These are phyloP conservation scores for Lasiosphaeriaceae sp. DNA, from an alignment of 495 filamentous ascomycete genomes.

Conservation along the genomic window DNA sequence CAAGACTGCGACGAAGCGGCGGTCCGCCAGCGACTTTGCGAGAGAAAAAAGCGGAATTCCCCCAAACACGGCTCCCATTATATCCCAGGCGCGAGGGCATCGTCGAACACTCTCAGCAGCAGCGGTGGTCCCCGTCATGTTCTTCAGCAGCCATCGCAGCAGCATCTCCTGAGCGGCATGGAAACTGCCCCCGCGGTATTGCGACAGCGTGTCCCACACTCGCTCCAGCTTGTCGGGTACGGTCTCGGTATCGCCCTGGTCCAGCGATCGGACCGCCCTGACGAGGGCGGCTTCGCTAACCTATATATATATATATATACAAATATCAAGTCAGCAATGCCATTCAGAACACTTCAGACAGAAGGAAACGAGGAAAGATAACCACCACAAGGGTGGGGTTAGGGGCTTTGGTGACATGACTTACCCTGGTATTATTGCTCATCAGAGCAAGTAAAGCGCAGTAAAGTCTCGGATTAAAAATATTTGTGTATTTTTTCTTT, in stretches of 20 bases:
- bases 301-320: constrained; percentile 7
- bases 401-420: no score
- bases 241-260: constrained; percentile 33
- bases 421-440: neutral
- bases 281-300: constrained; percentile 23
- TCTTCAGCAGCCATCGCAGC: constrained; percentile 46
- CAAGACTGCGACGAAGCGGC: constrained; percentile 37
- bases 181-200: constrained; percentile 29
- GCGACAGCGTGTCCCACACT: constrained; percentile 33
- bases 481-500: no score
- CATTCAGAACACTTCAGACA: neutral
- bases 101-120: constrained; percentile 42
- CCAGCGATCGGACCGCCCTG: constrained; percentile 29
- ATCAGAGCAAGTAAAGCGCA: neutral
- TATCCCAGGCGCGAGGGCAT: constrained; percentile 40
- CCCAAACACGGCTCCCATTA: constrained; percentile 37
- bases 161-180: constrained; percentile 46
- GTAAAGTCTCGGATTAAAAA: no score
- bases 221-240: constrained; percentile 37
- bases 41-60: constrained; percentile 40
- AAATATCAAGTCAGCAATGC: neutral
- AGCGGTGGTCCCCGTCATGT: constrained; percentile 38
- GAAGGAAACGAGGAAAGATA: neutral
- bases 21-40: constrained; percentile 43
- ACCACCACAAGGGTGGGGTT: neutral